phyloP scores from a whole-genome alignment of 129 eudicot species.

The Chrysanthemum lavandulifolium region DNA sequence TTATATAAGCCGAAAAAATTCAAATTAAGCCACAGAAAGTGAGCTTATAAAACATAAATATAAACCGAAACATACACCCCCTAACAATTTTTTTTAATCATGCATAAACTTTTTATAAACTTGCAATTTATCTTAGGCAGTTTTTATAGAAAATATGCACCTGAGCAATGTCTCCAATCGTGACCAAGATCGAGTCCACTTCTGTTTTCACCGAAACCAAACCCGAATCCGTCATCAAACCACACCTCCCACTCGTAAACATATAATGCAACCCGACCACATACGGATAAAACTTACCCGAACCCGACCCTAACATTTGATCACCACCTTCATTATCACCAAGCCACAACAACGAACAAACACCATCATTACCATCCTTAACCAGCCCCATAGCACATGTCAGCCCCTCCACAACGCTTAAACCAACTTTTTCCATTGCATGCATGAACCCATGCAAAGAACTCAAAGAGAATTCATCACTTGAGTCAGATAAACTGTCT shows the following conservation, averaged over 20 bases:
- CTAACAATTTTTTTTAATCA: no score
- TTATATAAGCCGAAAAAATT: no score
- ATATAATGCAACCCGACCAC: slow-evolving; percentile 75
- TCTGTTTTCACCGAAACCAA: slow-evolving; percentile 45
- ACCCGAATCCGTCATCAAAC: slow-evolving; percentile 63
- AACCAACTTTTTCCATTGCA: slow-evolving; percentile 66
- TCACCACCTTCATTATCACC: slow-evolving; percentile 26
- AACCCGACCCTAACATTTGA: slow-evolving; percentile 35
- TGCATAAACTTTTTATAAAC: no score
- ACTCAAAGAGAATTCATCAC: slow-evolving; percentile 34
- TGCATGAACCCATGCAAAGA: slow-evolving; percentile 53
- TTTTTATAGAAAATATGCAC: slow-evolving; percentile 23
- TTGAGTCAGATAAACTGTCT: slow-evolving; percentile 24
- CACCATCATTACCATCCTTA: slow-evolving; percentile 33
- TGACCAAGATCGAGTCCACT: slow-evolving; percentile 69
- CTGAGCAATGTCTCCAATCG: slow-evolving; percentile 91
- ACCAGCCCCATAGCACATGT: slow-evolving; percentile 51
- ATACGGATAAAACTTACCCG: slow-evolving; percentile 71
- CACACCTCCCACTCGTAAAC: slow-evolving; percentile 29
- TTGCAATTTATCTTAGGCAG: no score
- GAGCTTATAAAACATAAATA: no score
- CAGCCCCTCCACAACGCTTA: slow-evolving; percentile 50
- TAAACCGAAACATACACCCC: no score
- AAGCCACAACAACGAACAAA: slow-evolving; percentile 65
- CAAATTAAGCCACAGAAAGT: no score